These are phyloP conservation scores for Candida golubevii DNA, from an alignment of 805 yeast genomes.

Conservation along the genomic window DNA sequence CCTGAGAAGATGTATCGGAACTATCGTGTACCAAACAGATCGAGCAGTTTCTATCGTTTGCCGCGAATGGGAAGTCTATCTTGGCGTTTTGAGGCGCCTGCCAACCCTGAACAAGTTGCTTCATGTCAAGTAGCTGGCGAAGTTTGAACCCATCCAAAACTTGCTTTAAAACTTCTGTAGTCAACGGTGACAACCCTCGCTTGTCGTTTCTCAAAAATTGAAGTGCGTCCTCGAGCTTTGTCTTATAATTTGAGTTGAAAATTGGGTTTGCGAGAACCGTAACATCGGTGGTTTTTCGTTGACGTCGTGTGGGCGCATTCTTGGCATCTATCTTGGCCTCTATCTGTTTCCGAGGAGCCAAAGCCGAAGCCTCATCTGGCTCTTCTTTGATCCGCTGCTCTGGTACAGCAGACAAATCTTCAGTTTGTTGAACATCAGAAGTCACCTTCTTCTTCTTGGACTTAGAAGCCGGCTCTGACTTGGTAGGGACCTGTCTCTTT, in stretches of 20 bases:
- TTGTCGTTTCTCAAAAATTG: conserved; percentile 17
- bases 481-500: neutral
- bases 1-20: conserved; percentile 20
- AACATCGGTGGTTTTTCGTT: conserved; percentile 12
- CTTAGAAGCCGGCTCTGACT: neutral
- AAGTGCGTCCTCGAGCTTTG: neutral
- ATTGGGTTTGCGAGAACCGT: conserved; percentile 17
- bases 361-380: neutral
- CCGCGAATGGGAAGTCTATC: conserved; percentile 12
- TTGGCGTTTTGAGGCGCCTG: conserved; percentile 13
- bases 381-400: neutral
- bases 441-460: neutral
- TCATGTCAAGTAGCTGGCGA: conserved; percentile 27
- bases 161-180: conserved; percentile 9
- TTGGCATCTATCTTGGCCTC: neutral
- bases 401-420: neutral
- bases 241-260: conserved; percentile 19
- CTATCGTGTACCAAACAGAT: conserved; percentile 48
- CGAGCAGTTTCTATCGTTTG: conserved; percentile 38
- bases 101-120: conserved; percentile 11
- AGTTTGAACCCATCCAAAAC: conserved; percentile 2
- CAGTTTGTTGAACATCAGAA: neutral
- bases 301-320: conserved; percentile 5
- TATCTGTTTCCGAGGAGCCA: neutral
- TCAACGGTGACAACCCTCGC: conserved; percentile 15